These are phyloP conservation scores for Antrodiella citrinella DNA, from an alignment of 768 basidiomycete genomes.

Conservation along the genomic window DNA sequence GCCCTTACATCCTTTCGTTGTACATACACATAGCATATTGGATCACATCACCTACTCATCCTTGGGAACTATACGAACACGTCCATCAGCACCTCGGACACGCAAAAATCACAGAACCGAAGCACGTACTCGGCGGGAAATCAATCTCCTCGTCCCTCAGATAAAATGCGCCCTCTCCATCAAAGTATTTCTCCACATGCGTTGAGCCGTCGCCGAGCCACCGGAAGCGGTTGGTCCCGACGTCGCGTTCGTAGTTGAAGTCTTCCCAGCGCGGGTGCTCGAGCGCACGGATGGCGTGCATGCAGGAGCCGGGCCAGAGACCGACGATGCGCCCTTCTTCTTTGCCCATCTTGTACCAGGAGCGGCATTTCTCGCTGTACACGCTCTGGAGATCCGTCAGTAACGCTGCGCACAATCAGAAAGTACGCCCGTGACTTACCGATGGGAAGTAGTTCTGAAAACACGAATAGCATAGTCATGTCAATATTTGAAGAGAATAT, in stretches of 20 bases:
- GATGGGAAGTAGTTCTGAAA: constrained; percentile 39
- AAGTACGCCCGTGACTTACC: constrained; percentile 20
- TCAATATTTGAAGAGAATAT: not conserved
- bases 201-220: constrained; percentile 61
- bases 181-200: constrained; percentile 36
- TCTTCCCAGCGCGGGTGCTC: constrained; percentile 60
- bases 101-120: too few species aligned
- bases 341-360: constrained; percentile 59
- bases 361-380: constrained; percentile 47
- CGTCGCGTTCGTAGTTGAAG: constrained; percentile 41
- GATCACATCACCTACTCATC: too few species aligned
- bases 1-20: too few species aligned
- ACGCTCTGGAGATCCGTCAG: constrained; percentile 34
- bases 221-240: constrained; percentile 39
- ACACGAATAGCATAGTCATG: constrained; percentile 9
- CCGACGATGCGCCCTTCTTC: constrained; percentile 49
- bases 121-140: not conserved
- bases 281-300: constrained; percentile 43
- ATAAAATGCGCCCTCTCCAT: constrained; percentile 18
- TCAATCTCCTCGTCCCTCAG: not conserved
- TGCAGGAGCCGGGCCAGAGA: constrained; percentile 52
- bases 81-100: too few species aligned
- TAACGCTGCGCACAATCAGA: not conserved
- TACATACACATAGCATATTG: too few species aligned
- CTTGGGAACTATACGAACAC: too few species aligned